Base-by-base conservation (phyloP, 1,284 basidiomycete species). In the Puccinia hordei region DNA sequence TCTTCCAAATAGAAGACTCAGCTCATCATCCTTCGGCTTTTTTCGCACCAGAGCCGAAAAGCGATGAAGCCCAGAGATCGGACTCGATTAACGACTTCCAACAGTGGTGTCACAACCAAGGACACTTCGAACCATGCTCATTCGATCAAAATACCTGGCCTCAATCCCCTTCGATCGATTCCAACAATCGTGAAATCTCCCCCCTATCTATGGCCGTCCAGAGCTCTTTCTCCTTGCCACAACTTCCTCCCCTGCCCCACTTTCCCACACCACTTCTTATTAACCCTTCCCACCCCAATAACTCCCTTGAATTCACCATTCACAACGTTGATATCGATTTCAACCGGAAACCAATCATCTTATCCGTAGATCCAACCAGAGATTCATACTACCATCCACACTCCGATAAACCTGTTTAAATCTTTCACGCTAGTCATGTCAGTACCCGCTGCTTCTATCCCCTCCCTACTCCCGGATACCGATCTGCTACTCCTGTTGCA, bases 11-110 rank as follows among this genome's bases (percentile, higher is more conserved):
- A 24, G 63, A 66, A 13, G 38, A 66, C 12, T 4, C 38, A 10
- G 63, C 63, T 66, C 41, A 66, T 66, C 63, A 66, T 66, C 30
- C 15, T 66, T 35, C 63, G 63, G 63, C 8, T n/a, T 66, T 66
- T 3, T 66, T 46, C 6, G 22, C 22, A 24, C 38, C 63, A 66
- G 63, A n/a, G 19, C 24, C 19, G 19, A n/a, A 12, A 22, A 24
- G 19, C 38, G 6, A 5, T 46, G 41, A 44, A 3, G 63, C n/a
- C 5, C 38, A 66, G 63, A 66, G n/a, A 19, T 44, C 63, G 6
- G 38, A 66, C 1, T 66, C 63, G 38, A 66, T 66, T 3, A 46
- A 66, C n/a, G 63, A 66, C 41, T 66, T 66, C n/a, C 63, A 66
- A 66, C 38, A 19, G 10, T 66, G 63, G 63, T 66, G 63, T 66